Evolutionary conservation across 2,329 filamentous ascomycete genomes (phyloP).

Genomic region (Cladophialophora psammophila): DNA sequence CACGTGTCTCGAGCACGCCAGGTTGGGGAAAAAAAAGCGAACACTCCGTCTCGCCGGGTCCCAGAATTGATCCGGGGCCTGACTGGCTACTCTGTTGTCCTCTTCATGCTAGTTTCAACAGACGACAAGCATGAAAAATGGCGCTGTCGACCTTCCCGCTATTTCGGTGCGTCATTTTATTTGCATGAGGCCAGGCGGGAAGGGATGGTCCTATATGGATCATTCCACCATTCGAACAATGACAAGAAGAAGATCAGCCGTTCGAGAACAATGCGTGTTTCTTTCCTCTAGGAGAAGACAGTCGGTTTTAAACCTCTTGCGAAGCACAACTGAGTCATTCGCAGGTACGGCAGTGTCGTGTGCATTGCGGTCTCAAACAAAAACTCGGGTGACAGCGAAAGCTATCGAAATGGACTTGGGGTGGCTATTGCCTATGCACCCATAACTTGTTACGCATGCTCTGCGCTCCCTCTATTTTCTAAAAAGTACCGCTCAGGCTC

Average conservation of each 20-base stretch:
- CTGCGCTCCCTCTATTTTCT: not conserved
- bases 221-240: not conserved
- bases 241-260: not conserved
- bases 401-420: not conserved
- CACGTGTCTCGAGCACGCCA: too few relatives aligned
- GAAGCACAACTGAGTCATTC: not conserved
- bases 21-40: too few relatives aligned
- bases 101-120: too few relatives aligned
- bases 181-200: too few relatives aligned
- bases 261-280: not conserved
- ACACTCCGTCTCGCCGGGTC: too few relatives aligned
- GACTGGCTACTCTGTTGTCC: too few relatives aligned
- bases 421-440: not conserved
- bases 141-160: too few relatives aligned
- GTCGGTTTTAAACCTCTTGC: not conserved
- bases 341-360: not conserved
- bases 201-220: too few relatives aligned
- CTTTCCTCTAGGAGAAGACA: not conserved
- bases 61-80: too few relatives aligned
- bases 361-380: not conserved
- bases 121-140: too few relatives aligned
- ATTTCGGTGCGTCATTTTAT: too few relatives aligned
- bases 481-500: not conserved
- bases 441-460: not conserved
- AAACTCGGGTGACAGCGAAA: not conserved